phyloP scores from a whole-genome alignment of 306 rosid species.

The Vigna hirtella region DNA sequence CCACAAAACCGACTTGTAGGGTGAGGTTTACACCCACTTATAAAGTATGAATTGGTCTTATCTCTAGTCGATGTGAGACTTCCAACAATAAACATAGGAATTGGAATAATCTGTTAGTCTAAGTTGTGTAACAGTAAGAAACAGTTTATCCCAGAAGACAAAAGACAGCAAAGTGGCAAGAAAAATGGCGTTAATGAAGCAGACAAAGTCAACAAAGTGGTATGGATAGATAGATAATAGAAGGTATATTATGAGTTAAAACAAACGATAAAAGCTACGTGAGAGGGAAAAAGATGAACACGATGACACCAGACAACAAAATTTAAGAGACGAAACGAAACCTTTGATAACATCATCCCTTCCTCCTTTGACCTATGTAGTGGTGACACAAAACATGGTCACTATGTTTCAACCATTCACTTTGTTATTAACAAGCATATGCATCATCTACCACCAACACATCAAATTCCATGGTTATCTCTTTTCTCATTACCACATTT shows the following conservation, averaged over 20 bases:
- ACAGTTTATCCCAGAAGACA: constrained; percentile 48
- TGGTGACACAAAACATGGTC: constrained; percentile 33
- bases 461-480: constrained; percentile 8
- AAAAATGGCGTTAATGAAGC: constrained; percentile 46
- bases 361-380: constrained; percentile 42
- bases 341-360: constrained; percentile 57
- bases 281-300: not conserved
- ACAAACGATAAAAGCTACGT: constrained; percentile 27
- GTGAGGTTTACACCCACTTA: no score
- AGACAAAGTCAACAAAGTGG: constrained; percentile 45
- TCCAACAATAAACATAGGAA: no score
- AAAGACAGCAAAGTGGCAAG: constrained; percentile 44
- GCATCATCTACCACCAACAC: constrained; percentile 28
- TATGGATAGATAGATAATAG: constrained; percentile 24
- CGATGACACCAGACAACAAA: constrained; percentile 44
- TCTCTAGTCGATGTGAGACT: no score
- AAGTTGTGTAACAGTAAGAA: constrained; percentile 4
- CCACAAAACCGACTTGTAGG: no score
- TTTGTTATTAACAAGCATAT: constrained; percentile 37
- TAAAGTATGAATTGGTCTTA: no score
- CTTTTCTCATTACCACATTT: not conserved
- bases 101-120: constrained; percentile 5
- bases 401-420: constrained; percentile 19
- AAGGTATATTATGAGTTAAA: constrained; percentile 25
- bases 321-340: constrained; percentile 48